phyloP scores from a whole-genome alignment of 1,139 yeast genomes.

The Meyerozyma athensensis region DNA sequence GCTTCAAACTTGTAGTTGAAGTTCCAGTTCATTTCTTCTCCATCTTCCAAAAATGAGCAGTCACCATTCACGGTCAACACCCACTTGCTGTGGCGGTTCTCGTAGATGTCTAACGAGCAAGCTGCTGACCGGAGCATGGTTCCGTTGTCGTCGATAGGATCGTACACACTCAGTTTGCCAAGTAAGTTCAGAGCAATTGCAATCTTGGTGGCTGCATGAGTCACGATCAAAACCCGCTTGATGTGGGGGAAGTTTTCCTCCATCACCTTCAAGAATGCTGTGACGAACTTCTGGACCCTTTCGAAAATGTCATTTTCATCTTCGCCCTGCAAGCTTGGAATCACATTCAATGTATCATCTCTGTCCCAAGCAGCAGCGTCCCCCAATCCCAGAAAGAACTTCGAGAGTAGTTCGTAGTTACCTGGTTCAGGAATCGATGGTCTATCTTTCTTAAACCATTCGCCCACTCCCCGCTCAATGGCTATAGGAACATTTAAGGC shows the following conservation, averaged over 20 bases:
- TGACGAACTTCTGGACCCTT: slow-evolving; percentile 50
- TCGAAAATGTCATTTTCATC: slow-evolving; percentile 55
- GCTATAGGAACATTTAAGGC: slow-evolving; percentile 51
- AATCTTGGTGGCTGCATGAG: slow-evolving; percentile 84
- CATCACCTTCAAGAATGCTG: slow-evolving; percentile 45
- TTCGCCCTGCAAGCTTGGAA: slow-evolving; percentile 61
- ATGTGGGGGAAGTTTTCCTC: slow-evolving; percentile 51
- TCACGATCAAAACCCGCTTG: slow-evolving; percentile 54
- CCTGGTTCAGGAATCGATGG: slow-evolving; percentile 58
- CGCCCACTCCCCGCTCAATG: slow-evolving; percentile 71
- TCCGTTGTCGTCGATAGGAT: slow-evolving; percentile 49
- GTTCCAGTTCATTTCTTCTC: slow-evolving; percentile 94
- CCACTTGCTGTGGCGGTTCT: slow-evolving; percentile 40
- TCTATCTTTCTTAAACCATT: slow-evolving; percentile 59
- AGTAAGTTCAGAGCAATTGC: slow-evolving; percentile 69
- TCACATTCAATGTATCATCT: slow-evolving; percentile 41
- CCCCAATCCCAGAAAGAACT: slow-evolving; percentile 47
- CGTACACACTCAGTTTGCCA: slow-evolving; percentile 43
- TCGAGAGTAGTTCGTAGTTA: slow-evolving; percentile 37
- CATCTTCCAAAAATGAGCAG: slow-evolving; percentile 57
- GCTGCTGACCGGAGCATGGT: slow-evolving; percentile 46
- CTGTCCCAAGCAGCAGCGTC: slow-evolving; percentile 37
- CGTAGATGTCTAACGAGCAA: slow-evolving; percentile 37
- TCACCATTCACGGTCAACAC: slow-evolving; percentile 58
- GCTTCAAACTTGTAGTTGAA: slow-evolving; percentile 67